These are phyloP conservation scores for Trapa bicornis DNA, from an alignment of 345 rosid species.

Conservation along the genomic window DNA sequence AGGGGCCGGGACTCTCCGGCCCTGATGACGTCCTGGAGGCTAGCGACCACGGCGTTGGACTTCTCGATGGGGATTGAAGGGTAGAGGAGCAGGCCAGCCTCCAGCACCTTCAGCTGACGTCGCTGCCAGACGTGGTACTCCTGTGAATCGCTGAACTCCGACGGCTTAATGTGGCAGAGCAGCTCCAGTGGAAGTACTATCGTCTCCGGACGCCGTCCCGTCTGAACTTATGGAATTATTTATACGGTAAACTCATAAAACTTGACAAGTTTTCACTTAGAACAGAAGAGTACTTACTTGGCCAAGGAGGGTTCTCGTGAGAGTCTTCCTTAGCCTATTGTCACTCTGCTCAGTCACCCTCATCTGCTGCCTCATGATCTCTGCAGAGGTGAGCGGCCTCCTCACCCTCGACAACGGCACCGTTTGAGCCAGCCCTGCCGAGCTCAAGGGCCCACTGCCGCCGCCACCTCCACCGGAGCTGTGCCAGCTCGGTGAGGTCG, in stretches of 20 bases:
- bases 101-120: conserved; percentile 35
- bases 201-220: conserved; percentile 81
- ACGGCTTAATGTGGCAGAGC: conserved; percentile 73
- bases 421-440: conserved; percentile 15
- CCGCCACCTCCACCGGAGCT: background rate
- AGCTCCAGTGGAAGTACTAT: conserved; percentile 85
- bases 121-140: conserved; percentile 56
- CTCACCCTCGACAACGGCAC: conserved; percentile 45
- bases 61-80: conserved; percentile 30
- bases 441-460: conserved; percentile 12
- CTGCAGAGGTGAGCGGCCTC: conserved; percentile 81
- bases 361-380: conserved; percentile 97
- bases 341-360: conserved; percentile 86
- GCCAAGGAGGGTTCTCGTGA: conserved; percentile 90
- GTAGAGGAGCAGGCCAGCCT: conserved; percentile 28
- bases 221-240: conserved; percentile 16
- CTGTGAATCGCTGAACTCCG: conserved; percentile 53
- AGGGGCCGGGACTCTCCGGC: conserved; percentile 24
- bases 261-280: no score
- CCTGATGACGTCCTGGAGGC: conserved; percentile 23
- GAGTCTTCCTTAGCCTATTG: conserved; percentile 73
- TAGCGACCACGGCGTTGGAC: conserved; percentile 16
- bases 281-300: conserved; percentile 39
- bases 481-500: conserved; percentile 39
- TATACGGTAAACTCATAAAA: no score